Evolutionary conservation across 352 stramenopile species (phyloP).

Genomic region (Paralagenidium karlingii): DNA sequence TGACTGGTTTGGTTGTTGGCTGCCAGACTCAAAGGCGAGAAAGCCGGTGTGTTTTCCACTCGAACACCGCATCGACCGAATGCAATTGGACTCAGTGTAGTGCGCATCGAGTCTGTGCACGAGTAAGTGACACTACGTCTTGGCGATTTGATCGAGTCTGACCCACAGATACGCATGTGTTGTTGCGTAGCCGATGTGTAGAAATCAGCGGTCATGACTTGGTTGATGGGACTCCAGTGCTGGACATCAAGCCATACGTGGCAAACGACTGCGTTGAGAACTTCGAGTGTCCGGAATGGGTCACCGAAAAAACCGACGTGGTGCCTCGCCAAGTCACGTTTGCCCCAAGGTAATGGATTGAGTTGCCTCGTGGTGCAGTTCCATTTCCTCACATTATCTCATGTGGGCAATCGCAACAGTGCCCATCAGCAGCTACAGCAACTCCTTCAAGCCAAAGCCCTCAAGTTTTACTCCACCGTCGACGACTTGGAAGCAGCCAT

Average conservation of each 20-base stretch:
- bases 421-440: too few relatives aligned
- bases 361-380: too few relatives aligned
- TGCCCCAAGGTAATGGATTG: too few relatives aligned
- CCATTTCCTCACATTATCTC: too few relatives aligned
- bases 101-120: conserved; percentile 83
- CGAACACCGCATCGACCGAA: conserved; percentile 95
- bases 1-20: background rate
- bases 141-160: too few relatives aligned
- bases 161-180: too few relatives aligned
- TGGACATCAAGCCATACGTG: conserved; percentile 99
- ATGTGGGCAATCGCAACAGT: too few relatives aligned
- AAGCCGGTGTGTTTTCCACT: conserved; percentile 93
- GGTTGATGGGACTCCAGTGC: conserved; percentile 93
- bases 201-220: conserved; percentile 90
- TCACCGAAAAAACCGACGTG: conserved; percentile 39
- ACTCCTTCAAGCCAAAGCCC: conserved; percentile 24
- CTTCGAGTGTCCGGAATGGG: conserved; percentile 53
- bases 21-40: conserved; percentile 46
- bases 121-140: conserved; percentile 24
- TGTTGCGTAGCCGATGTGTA: conserved; percentile 36
- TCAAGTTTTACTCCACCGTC: conserved; percentile 49
- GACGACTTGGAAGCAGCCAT: conserved; percentile 45
- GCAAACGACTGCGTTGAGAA: conserved; percentile 52
- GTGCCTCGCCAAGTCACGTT: conserved; percentile 40
- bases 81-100: conserved; percentile 86